These are phyloP conservation scores for Candida nitratophila DNA, from an alignment of 805 yeast species.

Conservation along the genomic window DNA sequence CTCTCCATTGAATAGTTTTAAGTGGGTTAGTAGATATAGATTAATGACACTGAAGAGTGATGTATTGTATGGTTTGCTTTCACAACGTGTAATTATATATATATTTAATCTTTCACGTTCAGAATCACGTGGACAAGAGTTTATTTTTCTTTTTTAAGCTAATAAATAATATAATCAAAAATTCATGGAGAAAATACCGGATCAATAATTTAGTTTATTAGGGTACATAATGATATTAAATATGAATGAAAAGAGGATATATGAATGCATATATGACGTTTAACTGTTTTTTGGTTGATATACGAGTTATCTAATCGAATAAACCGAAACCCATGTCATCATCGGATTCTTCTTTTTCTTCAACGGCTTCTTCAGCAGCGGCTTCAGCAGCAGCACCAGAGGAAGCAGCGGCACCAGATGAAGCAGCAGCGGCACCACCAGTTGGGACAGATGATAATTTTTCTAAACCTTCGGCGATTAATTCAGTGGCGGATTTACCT, in stretches of 20 bases:
- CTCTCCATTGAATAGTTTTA: background rate
- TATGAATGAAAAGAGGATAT: background rate
- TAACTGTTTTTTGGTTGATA: background rate
- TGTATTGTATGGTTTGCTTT: no score
- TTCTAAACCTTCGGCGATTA: constrained; percentile 74
- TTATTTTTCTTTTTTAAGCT: no score
- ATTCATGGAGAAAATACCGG: no score
- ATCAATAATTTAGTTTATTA: background rate
- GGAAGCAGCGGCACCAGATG: constrained; percentile 48
- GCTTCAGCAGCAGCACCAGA: constrained; percentile 50
- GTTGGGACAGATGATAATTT: constrained; percentile 77
- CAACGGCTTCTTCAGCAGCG: constrained; percentile 49
- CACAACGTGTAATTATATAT: no score
- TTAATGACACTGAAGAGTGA: no score
- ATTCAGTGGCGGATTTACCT: constrained; percentile 69
- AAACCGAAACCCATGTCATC: constrained; percentile 85
- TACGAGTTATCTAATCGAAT: constrained; percentile 69
- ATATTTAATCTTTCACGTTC: no score
- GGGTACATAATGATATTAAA: background rate
- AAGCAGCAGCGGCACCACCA: constrained; percentile 71
- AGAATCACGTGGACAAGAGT: no score
- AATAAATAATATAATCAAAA: no score
- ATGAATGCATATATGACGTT: background rate
- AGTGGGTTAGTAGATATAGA: background rate
- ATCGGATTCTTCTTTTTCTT: constrained; percentile 42